Percentiles rank a stretch among this genome's conserved stretches.
Evolutionary conservation across 148 eudicot species (phyloP).

Genomic region (Diospyros lotus): DNA sequence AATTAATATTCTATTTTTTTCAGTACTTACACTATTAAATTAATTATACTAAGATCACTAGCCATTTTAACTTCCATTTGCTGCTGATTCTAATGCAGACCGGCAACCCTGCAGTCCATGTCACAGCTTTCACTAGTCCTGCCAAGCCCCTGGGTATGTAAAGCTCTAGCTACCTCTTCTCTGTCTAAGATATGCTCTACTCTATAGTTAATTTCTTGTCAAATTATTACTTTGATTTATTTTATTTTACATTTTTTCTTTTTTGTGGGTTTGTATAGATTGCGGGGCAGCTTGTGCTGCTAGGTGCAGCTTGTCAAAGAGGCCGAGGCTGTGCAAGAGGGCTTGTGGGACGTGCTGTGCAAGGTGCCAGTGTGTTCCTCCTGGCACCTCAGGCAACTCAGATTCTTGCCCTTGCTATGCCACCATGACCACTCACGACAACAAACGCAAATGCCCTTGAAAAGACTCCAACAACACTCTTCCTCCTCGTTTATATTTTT

Average conservation of each 20-base stretch:
- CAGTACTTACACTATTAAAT: background rate
- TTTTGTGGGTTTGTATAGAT: slow-evolving; percentile 23
- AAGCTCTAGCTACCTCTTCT: background rate
- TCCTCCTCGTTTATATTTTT: too few species aligned
- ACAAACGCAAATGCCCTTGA: slow-evolving; percentile 53
- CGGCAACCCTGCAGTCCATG: slow-evolving; percentile 7
- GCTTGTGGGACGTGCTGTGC: slow-evolving; percentile 61
- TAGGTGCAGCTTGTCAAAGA: slow-evolving; percentile 39
- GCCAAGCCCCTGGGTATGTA: slow-evolving; percentile 12
- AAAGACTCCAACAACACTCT: too few species aligned
- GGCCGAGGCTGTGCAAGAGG: slow-evolving; percentile 53
- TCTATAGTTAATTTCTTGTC: background rate
- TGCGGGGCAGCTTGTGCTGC: slow-evolving; percentile 45
- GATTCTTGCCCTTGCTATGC: slow-evolving; percentile 52
- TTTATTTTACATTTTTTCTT: background rate
- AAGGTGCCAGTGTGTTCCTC: slow-evolving; percentile 56
- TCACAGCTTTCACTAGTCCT: background rate
- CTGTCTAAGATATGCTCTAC: background rate
- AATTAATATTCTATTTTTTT: background rate
- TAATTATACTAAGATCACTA: background rate
- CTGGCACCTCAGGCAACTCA: slow-evolving; percentile 54
- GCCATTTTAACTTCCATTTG: background rate
- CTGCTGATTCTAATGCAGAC: slow-evolving; percentile 14
- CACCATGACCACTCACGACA: slow-evolving; percentile 36
- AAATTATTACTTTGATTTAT: background rate